Conservation (phyloP, 1,284 basidiomycete species). For the Coniophora puteana region DNA sequence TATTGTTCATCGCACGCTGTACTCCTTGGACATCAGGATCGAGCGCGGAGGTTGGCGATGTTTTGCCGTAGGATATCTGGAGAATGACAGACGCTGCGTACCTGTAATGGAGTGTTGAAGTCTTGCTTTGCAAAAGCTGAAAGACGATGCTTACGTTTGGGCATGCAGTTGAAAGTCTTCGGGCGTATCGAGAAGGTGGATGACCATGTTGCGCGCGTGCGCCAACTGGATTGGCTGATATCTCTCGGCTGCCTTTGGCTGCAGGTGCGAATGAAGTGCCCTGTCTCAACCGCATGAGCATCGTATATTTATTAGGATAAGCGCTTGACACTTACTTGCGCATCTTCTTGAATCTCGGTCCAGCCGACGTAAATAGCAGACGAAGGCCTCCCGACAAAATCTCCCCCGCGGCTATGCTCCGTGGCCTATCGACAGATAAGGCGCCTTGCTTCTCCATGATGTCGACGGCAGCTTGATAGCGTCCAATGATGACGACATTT, state of each 20-base stretch:
- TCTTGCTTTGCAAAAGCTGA: not conserved
- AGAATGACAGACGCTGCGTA: conserved; percentile 40
- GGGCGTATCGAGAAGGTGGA: not conserved
- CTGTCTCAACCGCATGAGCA: no score
- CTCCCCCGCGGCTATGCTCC: not conserved
- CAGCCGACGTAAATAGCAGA: not conserved
- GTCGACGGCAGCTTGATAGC: conserved; percentile 1
- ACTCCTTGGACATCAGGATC: conserved; percentile 35
- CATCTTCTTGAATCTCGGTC: conserved; percentile 9
- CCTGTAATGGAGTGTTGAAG: conserved; percentile 12
- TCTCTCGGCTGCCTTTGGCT: conserved; percentile 3
- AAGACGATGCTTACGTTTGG: not conserved
- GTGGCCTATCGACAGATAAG: not conserved
- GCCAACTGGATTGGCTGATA: not conserved
- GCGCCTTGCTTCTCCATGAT: conserved; percentile 1
- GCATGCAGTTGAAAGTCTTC: not conserved
- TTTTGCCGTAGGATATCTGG: conserved; percentile 40
- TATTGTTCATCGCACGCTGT: conserved; percentile 23
- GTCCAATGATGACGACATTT: conserved; percentile 1
- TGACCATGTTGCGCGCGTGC: not conserved
- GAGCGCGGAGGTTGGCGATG: conserved; percentile 31
- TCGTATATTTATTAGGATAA: not conserved
- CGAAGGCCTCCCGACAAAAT: not conserved
- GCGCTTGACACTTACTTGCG: not conserved
- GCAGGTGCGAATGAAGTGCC: conserved; percentile 2